A percentile compares a stretch with the other conserved stretches of the same genome.
These are phyloP conservation scores for Lachnellula cervina DNA, from an alignment of 2,329 filamentous ascomycete species.

Conservation along the genomic window DNA sequence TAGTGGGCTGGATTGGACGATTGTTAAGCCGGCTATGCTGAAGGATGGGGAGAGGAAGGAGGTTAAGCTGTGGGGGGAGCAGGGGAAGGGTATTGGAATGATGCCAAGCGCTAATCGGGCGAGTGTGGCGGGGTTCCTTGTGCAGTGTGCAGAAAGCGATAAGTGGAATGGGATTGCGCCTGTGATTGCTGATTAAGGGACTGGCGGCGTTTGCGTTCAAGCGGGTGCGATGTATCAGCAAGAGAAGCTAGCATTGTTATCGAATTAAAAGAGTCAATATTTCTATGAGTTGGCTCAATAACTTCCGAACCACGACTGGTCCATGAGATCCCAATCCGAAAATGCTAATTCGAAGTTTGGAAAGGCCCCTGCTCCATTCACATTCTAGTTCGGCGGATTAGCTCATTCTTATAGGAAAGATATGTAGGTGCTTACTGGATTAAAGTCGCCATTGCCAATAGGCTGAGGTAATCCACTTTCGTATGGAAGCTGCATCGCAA, in stretches of 20 bases:
- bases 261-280: neutral
- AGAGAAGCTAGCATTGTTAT: neutral
- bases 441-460: neutral
- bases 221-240: neutral
- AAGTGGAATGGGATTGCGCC: constrained; percentile 42
- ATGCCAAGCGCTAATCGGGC: constrained; percentile 11
- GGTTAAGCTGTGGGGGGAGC: constrained; percentile 20
- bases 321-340: constrained; percentile 7
- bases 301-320: constrained; percentile 1
- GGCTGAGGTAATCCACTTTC: neutral
- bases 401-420: neutral
- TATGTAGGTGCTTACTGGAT: neutral
- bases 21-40: constrained; percentile 18
- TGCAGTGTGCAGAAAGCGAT: constrained; percentile 38
- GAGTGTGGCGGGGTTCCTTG: constrained; percentile 41
- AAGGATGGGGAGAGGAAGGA: constrained; percentile 12
- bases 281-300: neutral
- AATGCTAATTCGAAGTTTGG: constrained; percentile 7
- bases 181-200: constrained; percentile 40
- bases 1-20: constrained; percentile 10
- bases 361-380: neutral
- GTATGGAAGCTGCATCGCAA: neutral
- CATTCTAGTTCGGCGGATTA: neutral
- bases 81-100: constrained; percentile 19
- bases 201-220: neutral